Evolutionary conservation across 2,329 filamentous ascomycete species (phyloP).

Genomic region (Talaromyces sp.): DNA sequence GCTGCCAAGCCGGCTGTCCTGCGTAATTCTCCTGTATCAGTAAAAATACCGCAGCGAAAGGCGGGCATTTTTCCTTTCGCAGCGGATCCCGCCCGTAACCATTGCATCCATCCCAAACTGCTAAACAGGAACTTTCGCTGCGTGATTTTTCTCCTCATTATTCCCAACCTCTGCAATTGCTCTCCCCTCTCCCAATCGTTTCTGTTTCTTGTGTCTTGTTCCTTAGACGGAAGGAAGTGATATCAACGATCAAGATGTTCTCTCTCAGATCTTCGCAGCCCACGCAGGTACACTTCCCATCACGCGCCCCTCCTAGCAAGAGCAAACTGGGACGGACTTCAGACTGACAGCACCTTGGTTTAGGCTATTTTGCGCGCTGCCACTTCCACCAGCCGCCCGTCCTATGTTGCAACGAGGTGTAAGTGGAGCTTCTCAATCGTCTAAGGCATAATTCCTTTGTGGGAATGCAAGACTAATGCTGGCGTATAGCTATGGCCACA

Average conservation of each 20-base stretch:
- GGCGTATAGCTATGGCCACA: conserved; percentile 63
- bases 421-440: conserved; percentile 30
- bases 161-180: conserved; percentile 20
- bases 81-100: conserved; percentile 17
- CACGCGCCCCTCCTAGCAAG: conserved; percentile 45
- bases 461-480: conserved; percentile 18
- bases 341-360: conserved; percentile 49
- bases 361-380: conserved; percentile 51
- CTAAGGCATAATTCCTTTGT: background rate
- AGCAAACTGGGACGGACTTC: conserved; percentile 32
- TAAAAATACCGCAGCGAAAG: conserved; percentile 13
- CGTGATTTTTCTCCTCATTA: conserved; percentile 19
- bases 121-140: conserved; percentile 8
- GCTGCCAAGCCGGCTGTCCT: conserved; percentile 9
- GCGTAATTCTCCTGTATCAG: conserved; percentile 1
- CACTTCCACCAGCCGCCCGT: conserved; percentile 46
- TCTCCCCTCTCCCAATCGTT: conserved; percentile 9
- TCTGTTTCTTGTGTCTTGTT: conserved; percentile 4
- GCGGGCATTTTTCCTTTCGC: conserved; percentile 9
- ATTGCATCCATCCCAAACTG: conserved; percentile 6
- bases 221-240: conserved; percentile 15
- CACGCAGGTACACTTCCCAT: conserved; percentile 32
- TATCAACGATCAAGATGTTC: conserved; percentile 35
- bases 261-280: conserved; percentile 40
- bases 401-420: conserved; percentile 55